A percentile compares a stretch with the other conserved stretches of the same genome.
phyloP scores from a whole-genome alignment of 2,329 filamentous ascomycete species.

The Bipolaris zeicola region DNA sequence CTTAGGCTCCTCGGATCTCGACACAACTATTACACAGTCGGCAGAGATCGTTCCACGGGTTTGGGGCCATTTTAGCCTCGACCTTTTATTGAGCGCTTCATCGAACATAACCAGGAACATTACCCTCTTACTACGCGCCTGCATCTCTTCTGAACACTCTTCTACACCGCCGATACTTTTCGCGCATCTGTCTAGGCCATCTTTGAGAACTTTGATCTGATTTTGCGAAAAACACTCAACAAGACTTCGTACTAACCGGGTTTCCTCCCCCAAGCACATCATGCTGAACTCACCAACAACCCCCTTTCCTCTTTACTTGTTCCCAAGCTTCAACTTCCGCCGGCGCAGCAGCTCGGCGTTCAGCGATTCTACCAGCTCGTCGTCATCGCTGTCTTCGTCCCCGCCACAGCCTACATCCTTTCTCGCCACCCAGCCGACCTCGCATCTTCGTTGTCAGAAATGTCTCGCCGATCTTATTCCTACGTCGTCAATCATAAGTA shows the following conservation, averaged over 20 bases:
- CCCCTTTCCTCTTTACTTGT: constrained; percentile 51
- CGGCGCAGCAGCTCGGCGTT: constrained; percentile 51
- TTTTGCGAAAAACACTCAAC: neutral
- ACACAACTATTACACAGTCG: neutral
- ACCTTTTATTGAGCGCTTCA: neutral
- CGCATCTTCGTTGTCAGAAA: constrained; percentile 63
- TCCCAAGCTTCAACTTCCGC: constrained; percentile 46
- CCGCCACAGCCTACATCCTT: constrained; percentile 33
- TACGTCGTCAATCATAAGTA: constrained; percentile 65
- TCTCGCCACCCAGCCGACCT: constrained; percentile 48
- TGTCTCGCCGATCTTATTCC: constrained; percentile 65
- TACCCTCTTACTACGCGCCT: too few species aligned
- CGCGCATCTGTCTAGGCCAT: neutral
- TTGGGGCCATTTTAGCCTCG: neutral
- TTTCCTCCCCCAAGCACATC: neutral
- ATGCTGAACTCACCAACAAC: constrained; percentile 33
- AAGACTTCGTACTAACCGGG: neutral
- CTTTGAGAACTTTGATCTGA: neutral
- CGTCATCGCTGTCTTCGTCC: constrained; percentile 28
- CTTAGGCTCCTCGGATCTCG: neutral
- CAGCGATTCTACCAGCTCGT: constrained; percentile 33
- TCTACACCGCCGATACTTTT: neutral
- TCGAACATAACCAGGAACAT: neutral
- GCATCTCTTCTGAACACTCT: too few species aligned
- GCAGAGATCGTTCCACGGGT: neutral